phyloP scores from a whole-genome alignment of 805 yeast species.

The Kregervanrija delftensis region DNA sequence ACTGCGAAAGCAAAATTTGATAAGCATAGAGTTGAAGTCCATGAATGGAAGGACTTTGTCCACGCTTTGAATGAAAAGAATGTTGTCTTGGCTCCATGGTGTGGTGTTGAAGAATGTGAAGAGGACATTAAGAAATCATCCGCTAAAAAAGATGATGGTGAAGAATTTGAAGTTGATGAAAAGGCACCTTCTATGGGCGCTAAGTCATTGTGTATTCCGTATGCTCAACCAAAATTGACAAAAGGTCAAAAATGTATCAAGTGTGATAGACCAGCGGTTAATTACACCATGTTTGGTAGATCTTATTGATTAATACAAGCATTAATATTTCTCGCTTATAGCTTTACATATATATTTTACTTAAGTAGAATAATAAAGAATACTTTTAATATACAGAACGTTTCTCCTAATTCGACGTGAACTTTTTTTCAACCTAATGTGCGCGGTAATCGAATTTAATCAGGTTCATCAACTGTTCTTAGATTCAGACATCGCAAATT shows the following conservation, averaged over 20 bases:
- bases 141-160: slow-evolving; percentile 73
- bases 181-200: slow-evolving; percentile 99
- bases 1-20: slow-evolving; percentile 82
- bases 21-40: slow-evolving; percentile 72
- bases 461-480: no score
- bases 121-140: slow-evolving; percentile 91
- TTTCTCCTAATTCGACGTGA: no score
- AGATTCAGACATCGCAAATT: no score
- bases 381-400: no score
- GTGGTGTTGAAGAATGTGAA: slow-evolving; percentile 92
- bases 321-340: no score
- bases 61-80: slow-evolving; percentile 88
- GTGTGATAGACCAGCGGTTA: slow-evolving; percentile 70
- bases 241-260: slow-evolving; percentile 79
- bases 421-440: no score
- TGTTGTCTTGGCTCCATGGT: slow-evolving; percentile 93
- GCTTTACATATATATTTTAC: no score
- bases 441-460: no score
- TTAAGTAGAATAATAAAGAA: no score
- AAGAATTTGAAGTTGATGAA: slow-evolving; percentile 86
- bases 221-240: slow-evolving; percentile 79
- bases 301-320: slow-evolving; percentile 50
- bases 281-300: slow-evolving; percentile 95
- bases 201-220: slow-evolving; percentile 94
- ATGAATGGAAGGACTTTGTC: slow-evolving; percentile 87